phyloP scores from a whole-genome alignment of 2,329 filamentous ascomycete genomes.

The Aspergillus brasiliensis region DNA sequence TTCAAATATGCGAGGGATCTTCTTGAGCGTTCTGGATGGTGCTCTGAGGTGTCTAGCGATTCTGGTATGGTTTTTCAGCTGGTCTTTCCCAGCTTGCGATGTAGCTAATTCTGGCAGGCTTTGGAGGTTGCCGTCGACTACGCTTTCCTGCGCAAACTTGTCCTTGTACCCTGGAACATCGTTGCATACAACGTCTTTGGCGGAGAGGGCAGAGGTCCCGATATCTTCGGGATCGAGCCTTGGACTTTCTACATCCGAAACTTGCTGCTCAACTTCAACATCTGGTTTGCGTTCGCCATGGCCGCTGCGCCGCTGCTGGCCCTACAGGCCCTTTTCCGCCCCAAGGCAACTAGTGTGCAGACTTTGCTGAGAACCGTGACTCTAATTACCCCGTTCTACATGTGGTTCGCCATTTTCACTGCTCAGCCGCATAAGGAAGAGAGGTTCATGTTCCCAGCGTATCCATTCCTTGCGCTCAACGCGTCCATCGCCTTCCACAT shows the following conservation, averaged over 20 bases:
- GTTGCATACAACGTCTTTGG: slow-evolving; percentile 94
- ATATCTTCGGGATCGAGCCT: slow-evolving; percentile 93
- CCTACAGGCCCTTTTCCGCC: slow-evolving; percentile 68
- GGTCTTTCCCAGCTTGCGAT: background rate
- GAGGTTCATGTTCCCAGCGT: slow-evolving; percentile 96
- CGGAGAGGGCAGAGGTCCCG: slow-evolving; percentile 72
- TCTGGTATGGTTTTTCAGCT: slow-evolving; percentile 57
- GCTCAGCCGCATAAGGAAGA: slow-evolving; percentile 96
- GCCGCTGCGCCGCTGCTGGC: slow-evolving; percentile 73
- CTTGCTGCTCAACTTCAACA: slow-evolving; percentile 87
- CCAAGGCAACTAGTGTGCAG: slow-evolving; percentile 64
- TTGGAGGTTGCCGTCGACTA: slow-evolving; percentile 73
- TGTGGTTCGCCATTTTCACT: slow-evolving; percentile 92
- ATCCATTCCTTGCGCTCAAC: slow-evolving; percentile 87
- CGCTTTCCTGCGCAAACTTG: slow-evolving; percentile 80
- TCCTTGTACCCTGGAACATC: slow-evolving; percentile 85
- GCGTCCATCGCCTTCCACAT: slow-evolving; percentile 84
- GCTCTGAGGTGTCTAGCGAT: slow-evolving; percentile 65
- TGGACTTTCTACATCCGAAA: slow-evolving; percentile 98
- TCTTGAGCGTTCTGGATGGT: slow-evolving; percentile 68
- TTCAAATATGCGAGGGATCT: slow-evolving; percentile 61
- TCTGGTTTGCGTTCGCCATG: slow-evolving; percentile 85
- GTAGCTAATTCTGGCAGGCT: slow-evolving; percentile 50
- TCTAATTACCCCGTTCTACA: slow-evolving; percentile 83
- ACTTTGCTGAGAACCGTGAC: slow-evolving; percentile 74